A percentile compares a stretch with the other conserved stretches of the same genome.
Conservation (phyloP, 495 filamentous ascomycete species). For the Hyphodiscus hymeniophilus region DNA sequence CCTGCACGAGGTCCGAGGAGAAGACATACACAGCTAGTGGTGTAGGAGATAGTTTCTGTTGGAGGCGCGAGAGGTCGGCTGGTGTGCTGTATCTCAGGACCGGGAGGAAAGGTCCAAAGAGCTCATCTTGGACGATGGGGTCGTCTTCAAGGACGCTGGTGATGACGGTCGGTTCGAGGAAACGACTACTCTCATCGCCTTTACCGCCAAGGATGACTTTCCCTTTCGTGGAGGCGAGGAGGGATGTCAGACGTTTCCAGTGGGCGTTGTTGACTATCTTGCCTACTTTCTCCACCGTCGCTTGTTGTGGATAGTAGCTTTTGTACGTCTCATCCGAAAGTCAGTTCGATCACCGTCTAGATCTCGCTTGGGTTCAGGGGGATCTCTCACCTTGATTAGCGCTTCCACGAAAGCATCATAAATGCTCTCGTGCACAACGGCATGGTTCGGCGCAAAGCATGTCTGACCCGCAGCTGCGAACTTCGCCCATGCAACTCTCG, state of each 20-base stretch:
- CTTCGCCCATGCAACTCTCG: constrained; percentile 61
- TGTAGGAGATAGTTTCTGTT: constrained; percentile 51
- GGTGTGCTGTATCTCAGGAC: constrained; percentile 43
- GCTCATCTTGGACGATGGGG: constrained; percentile 35
- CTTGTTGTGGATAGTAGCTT: background rate
- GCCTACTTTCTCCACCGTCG: background rate
- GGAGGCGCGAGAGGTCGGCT: constrained; percentile 54
- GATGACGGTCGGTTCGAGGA: constrained; percentile 49
- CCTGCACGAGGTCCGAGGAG: background rate
- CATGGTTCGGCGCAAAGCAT: constrained; percentile 55
- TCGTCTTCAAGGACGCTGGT: constrained; percentile 46
- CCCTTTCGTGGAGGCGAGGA: constrained; percentile 43
- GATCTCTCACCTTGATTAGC: constrained; percentile 50
- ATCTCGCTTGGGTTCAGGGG: too few relatives aligned
- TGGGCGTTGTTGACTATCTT: constrained; percentile 49
- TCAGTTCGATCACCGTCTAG: constrained; percentile 42
- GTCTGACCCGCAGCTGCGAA: constrained; percentile 59
- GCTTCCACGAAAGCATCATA: constrained; percentile 50
- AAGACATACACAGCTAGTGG: constrained; percentile 56
- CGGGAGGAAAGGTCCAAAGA: constrained; percentile 41
- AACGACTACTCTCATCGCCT: constrained; percentile 16
- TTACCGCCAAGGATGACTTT: constrained; percentile 10
- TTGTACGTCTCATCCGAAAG: background rate
- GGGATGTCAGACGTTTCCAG: constrained; percentile 54
- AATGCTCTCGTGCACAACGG: constrained; percentile 53